These are phyloP conservation scores for Coniochaeta sp. DNA, from an alignment of 2,329 filamentous ascomycete genomes.

Conservation along the genomic window DNA sequence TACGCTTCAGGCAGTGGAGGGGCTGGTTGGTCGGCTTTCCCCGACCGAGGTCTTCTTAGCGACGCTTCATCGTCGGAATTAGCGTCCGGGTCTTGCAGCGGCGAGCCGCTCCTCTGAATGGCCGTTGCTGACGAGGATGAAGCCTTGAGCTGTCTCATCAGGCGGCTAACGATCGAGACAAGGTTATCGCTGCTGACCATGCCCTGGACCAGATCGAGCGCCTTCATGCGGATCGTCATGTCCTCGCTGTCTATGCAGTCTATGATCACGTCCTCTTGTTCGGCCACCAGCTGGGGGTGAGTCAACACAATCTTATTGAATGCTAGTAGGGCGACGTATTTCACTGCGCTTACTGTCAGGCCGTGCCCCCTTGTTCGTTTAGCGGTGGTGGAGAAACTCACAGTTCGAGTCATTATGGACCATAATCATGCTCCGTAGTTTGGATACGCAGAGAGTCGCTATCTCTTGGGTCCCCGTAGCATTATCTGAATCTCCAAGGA, in stretches of 20 bases:
- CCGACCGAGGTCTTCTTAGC: slow-evolving; percentile 14
- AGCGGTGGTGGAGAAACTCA: slow-evolving; percentile 36
- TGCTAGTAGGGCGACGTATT: slow-evolving; percentile 92
- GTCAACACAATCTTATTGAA: slow-evolving; percentile 92
- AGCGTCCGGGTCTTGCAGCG: slow-evolving; percentile 34
- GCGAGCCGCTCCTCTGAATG: slow-evolving; percentile 26
- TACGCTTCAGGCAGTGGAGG: slow-evolving; percentile 79
- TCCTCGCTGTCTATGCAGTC: slow-evolving; percentile 94
- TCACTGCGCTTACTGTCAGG: slow-evolving; percentile 49
- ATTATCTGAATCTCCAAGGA: slow-evolving; percentile 75
- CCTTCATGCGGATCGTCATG: slow-evolving; percentile 90
- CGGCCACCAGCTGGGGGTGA: slow-evolving; percentile 79
- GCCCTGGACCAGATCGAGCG: slow-evolving; percentile 81
- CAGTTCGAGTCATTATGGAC: slow-evolving; percentile 89
- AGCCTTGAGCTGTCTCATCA: slow-evolving; percentile 79
- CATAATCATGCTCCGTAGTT: slow-evolving; percentile 89
- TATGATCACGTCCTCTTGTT: slow-evolving; percentile 94
- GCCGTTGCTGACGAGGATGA: slow-evolving; percentile 43
- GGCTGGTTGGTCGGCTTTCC: slow-evolving; percentile 29
- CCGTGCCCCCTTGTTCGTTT: no score
- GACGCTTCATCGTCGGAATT: slow-evolving; percentile 43
- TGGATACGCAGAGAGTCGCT: slow-evolving; percentile 83
- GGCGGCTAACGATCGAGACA: slow-evolving; percentile 71
- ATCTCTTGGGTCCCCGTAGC: slow-evolving; percentile 83
- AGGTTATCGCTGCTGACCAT: slow-evolving; percentile 91